phyloP scores from a whole-genome alignment of 805 yeast genomes.

The Wickerhamomyces mucosus region DNA sequence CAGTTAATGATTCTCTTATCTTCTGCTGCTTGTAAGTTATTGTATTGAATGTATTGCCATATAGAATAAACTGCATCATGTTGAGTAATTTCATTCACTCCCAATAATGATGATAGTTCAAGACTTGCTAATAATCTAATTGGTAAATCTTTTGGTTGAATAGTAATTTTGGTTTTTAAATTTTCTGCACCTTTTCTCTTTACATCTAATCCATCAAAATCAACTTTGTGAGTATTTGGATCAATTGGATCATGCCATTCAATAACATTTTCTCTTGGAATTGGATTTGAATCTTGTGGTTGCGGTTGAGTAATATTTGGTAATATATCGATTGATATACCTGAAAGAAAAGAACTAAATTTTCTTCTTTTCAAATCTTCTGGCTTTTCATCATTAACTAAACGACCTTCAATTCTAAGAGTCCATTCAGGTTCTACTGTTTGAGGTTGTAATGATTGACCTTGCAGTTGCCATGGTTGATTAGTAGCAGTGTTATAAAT shows the following conservation, averaged over 20 bases:
- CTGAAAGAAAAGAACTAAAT: constrained; percentile 74
- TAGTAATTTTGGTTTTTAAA: constrained; percentile 59
- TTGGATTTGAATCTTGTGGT: constrained; percentile 21
- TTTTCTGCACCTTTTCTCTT: constrained; percentile 67
- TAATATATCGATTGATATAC: constrained; percentile 70
- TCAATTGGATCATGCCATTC: constrained; percentile 79
- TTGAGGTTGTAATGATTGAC: constrained; percentile 15
- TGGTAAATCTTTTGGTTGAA: constrained; percentile 75
- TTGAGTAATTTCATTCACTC: constrained; percentile 70
- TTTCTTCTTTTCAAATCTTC: constrained; percentile 44
- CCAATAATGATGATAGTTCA: constrained; percentile 60
- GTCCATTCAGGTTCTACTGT: constrained; percentile 60
- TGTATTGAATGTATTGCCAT: constrained; percentile 72
- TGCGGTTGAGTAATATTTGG: constrained; percentile 19
- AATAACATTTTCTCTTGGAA: constrained; percentile 32
- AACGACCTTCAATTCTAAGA: constrained; percentile 78
- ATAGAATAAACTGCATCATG: constrained; percentile 73
- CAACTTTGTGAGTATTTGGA: constrained; percentile 31
- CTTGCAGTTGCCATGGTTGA: constrained; percentile 94
- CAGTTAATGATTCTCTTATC: constrained; percentile 46
- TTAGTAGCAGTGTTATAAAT: constrained; percentile 74
- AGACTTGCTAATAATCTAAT: constrained; percentile 55
- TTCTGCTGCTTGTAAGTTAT: constrained; percentile 49
- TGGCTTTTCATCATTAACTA: constrained; percentile 42
- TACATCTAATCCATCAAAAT: constrained; percentile 86